Percentiles rank a stretch among this genome's conserved stretches.
Evolutionary conservation across 2,329 filamentous ascomycete genomes (phyloP).

Genomic region (Chaetomiaceae sp.): DNA sequence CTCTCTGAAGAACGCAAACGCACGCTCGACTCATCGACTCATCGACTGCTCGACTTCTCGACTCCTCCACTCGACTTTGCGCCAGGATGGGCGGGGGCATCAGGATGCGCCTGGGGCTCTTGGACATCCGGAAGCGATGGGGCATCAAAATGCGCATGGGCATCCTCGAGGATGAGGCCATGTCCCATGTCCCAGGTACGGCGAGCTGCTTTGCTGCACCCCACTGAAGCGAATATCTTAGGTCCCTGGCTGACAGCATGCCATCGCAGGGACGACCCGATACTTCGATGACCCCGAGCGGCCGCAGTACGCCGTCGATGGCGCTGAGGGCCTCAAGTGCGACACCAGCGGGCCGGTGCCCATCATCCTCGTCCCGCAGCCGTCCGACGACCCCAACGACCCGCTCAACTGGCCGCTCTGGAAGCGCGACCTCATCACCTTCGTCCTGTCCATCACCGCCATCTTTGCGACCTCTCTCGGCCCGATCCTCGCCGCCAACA

Average conservation of each 20-base stretch:
- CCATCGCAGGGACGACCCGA: slow-evolving; percentile 50
- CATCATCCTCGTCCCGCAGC: slow-evolving; percentile 81
- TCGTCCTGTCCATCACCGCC: slow-evolving; percentile 71
- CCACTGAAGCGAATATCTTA: background rate
- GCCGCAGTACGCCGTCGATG: slow-evolving; percentile 39
- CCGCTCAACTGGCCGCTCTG: slow-evolving; percentile 81
- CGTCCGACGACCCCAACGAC: slow-evolving; percentile 86
- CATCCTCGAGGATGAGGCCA: slow-evolving; percentile 62
- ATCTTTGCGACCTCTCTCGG: slow-evolving; percentile 81
- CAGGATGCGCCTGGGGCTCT: no score
- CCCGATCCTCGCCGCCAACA: slow-evolving; percentile 84
- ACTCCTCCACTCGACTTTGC: no score
- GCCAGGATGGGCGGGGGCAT: no score
- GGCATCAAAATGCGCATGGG: slow-evolving; percentile 65
- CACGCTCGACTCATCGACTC: slow-evolving; percentile 4
- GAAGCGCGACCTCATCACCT: slow-evolving; percentile 75
- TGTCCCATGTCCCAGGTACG: slow-evolving; percentile 70
- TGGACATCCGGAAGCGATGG: no score
- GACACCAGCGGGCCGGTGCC: slow-evolving; percentile 61
- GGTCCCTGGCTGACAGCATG: slow-evolving; percentile 2
- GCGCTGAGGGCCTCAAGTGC: slow-evolving; percentile 58
- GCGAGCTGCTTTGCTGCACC: background rate
- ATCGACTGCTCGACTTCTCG: no score
- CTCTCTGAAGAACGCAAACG: background rate
- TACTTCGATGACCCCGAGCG: slow-evolving; percentile 58